Conservation (phyloP, 2,329 filamentous ascomycete genomes). For the Capronia americana region DNA sequence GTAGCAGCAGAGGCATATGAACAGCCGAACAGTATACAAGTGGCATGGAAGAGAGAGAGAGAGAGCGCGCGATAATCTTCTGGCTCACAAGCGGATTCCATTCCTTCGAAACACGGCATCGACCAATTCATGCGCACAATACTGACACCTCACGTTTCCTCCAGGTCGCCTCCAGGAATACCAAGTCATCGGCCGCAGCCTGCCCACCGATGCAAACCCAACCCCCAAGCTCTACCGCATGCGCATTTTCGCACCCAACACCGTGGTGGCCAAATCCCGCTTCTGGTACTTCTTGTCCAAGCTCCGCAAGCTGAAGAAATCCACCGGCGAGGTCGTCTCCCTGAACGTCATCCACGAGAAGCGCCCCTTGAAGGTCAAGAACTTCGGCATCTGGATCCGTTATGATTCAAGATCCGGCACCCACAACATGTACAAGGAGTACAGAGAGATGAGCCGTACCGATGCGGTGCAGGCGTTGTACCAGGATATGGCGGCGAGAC, state of each 20-base stretch:
- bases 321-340: constrained; percentile 98
- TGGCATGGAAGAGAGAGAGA: not conserved
- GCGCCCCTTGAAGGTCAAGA: constrained; percentile 99
- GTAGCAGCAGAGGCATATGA: not conserved
- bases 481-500: constrained; percentile 99
- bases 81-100: not conserved
- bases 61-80: no score
- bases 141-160: not conserved
- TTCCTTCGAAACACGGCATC: not conserved
- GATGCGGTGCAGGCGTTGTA: constrained; percentile 97
- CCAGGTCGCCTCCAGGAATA: constrained; percentile 99
- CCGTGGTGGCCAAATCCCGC: constrained; percentile 97
- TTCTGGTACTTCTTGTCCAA: constrained; percentile 99
- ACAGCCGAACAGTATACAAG: not conserved
- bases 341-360: constrained; percentile 98
- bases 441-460: constrained; percentile 96
- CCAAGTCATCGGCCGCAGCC: constrained; percentile 99
- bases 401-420: constrained; percentile 99
- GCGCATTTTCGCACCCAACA: constrained; percentile 99
- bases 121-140: not conserved
- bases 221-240: constrained; percentile 99
- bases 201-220: constrained; percentile 97
- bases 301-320: constrained; percentile 99
- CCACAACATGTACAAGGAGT: constrained; percentile 99
- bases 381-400: constrained; percentile 99